phyloP scores from a whole-genome alignment of 495 filamentous ascomycete species.

The Podospora bellae-mahoneyi region DNA sequence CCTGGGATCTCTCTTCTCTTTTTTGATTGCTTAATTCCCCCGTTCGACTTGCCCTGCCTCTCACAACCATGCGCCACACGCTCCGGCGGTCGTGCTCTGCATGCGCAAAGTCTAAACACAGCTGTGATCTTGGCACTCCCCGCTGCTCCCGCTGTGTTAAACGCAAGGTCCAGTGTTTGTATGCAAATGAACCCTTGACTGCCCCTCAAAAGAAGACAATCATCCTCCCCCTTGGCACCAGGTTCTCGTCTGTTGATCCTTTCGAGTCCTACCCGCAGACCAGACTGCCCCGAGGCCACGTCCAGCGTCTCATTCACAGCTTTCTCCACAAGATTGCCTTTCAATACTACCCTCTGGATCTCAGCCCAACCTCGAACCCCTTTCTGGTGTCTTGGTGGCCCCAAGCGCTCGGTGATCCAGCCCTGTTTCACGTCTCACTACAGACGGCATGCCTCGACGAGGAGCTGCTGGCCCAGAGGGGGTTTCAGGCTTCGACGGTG shows the following conservation, averaged over 20 bases:
- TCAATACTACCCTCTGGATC: slow-evolving; percentile 53
- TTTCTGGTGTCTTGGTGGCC: slow-evolving; percentile 56
- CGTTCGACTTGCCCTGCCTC: not conserved
- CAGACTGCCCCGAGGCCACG: slow-evolving; percentile 42
- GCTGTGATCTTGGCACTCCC: slow-evolving; percentile 48
- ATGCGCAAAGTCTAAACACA: slow-evolving; percentile 49
- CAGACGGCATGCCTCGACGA: slow-evolving; percentile 55
- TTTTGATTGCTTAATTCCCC: not conserved
- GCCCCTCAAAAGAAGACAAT: not conserved
- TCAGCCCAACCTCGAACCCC: slow-evolving; percentile 47
- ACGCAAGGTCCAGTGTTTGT: slow-evolving; percentile 41
- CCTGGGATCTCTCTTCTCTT: not conserved
- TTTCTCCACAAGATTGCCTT: slow-evolving; percentile 54
- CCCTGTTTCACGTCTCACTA: slow-evolving; percentile 52
- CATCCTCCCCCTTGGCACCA: slow-evolving; percentile 1
- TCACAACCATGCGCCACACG: slow-evolving; percentile 40
- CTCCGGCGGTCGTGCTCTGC: slow-evolving; percentile 50
- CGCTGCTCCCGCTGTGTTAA: slow-evolving; percentile 50
- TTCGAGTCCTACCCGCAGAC: slow-evolving; percentile 53
- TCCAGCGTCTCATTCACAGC: slow-evolving; percentile 49
- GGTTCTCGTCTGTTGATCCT: slow-evolving; percentile 40
- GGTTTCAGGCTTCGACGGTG: slow-evolving; percentile 46
- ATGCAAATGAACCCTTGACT: slow-evolving; percentile 48
- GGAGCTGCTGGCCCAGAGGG: slow-evolving; percentile 46
- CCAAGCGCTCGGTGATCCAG: slow-evolving; percentile 47